These are phyloP conservation scores for Leptographium radiaticola DNA, from an alignment of 2,329 filamentous ascomycete species.

Conservation along the genomic window DNA sequence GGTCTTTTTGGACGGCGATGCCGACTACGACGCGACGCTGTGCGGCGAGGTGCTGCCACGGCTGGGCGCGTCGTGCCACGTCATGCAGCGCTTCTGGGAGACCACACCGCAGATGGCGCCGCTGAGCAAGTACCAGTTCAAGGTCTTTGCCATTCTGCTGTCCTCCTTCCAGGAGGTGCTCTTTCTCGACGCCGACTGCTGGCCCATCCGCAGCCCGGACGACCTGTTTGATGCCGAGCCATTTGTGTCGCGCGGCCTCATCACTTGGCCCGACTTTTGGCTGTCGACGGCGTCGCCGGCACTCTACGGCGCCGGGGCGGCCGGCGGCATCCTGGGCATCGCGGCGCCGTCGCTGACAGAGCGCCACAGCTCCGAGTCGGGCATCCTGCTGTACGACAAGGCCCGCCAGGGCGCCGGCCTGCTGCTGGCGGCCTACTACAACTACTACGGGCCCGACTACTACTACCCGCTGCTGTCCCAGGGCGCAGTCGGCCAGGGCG, in stretches of 20 bases:
- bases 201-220: conserved; percentile 27
- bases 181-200: conserved; percentile 45
- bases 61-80: conserved; percentile 20
- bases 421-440: conserved; percentile 39
- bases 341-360: conserved; percentile 17
- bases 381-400: conserved; percentile 35
- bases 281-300: conserved; percentile 25
- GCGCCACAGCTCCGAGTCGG: conserved; percentile 30
- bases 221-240: conserved; percentile 36
- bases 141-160: conserved; percentile 42
- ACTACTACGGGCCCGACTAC: conserved; percentile 36
- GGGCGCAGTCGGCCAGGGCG: conserved; percentile 27
- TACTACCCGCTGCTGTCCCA: conserved; percentile 37
- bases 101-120: conserved; percentile 9
- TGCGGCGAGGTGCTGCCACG: conserved; percentile 18
- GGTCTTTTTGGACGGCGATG: conserved; percentile 20
- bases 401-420: conserved; percentile 29
- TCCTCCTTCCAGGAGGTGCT: conserved; percentile 46
- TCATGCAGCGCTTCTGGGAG: conserved; percentile 17
- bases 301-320: conserved; percentile 23
- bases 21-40: conserved; percentile 17
- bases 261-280: conserved; percentile 46
- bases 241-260: conserved; percentile 35
- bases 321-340: conserved; percentile 20
- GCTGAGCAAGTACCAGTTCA: conserved; percentile 37